Evolutionary conservation across 352 stramenopile species (phyloP), one percentile per base, ranked within the genome.

Genomic region (Pythium grandisporangium): DNA sequence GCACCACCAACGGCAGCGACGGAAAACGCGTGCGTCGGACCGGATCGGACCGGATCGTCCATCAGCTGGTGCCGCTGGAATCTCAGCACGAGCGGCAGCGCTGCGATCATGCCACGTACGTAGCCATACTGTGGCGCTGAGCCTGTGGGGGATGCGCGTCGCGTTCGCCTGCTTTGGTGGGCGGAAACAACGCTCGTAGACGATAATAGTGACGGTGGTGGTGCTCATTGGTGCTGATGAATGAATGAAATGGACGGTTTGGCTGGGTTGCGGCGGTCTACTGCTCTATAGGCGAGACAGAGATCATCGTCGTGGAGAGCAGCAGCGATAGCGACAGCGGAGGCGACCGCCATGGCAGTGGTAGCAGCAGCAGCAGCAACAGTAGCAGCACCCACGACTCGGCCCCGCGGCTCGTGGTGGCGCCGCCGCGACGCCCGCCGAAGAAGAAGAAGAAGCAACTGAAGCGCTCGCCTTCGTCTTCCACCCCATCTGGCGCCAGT

Each of bases 301-400:
- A 52, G 20, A 22, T 52, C 21, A 52, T 58, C 32, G 43, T 58
- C 2, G 8, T 57, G 6, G 23, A 29, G 29, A 32, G 38, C 49
- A 58, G 50, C 38, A 58, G 50, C 42, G 49, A 57, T 14, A 37
- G 37, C 7, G 30, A 34, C 2, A n/a, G n/a, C n/a, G n/a, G n/a
- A n/a, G n/a, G n/a, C n/a, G n/a, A n/a, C n/a, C n/a, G n/a, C n/a
- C n/a, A n/a, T n/a, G n/a, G n/a, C n/a, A n/a, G n/a, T n/a, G n/a
- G n/a, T n/a, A n/a, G n/a, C 17, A 34, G 12, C n/a, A 45, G n/a
- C 4, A 30, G 21, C 16, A 29, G 10, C 36, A 42, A 6, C 36
- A n/a, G 10, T 30, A 16, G 36, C 26, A 6, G 25, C n/a, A 7
- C 32, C 5, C 33, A 36, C 35, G 8, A 21, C 4, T 2, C 25